These are phyloP conservation scores for Hyphopichia burtonii DNA, from an alignment of 1,139 yeast genomes.

Conservation along the genomic window DNA sequence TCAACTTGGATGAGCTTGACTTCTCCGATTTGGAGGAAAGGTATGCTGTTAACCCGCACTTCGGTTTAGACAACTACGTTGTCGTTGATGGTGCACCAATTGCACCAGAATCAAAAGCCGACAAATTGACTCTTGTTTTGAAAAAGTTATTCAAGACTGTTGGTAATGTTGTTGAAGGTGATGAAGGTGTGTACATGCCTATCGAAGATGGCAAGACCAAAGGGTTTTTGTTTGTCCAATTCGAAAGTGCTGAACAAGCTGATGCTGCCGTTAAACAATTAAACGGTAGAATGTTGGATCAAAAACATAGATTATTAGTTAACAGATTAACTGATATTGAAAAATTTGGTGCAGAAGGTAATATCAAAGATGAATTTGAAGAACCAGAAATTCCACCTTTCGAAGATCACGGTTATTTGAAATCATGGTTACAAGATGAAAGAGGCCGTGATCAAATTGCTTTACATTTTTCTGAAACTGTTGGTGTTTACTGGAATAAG, in stretches of 20 bases:
- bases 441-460: slow-evolving; percentile 89
- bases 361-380: slow-evolving; percentile 58
- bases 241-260: slow-evolving; percentile 65
- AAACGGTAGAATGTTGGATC: slow-evolving; percentile 89
- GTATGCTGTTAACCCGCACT: slow-evolving; percentile 59
- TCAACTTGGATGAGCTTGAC: slow-evolving; percentile 63
- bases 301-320: slow-evolving; percentile 84
- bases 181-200: slow-evolving; percentile 78
- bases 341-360: slow-evolving; percentile 71
- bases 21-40: slow-evolving; percentile 84
- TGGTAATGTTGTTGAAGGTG: slow-evolving; percentile 69
- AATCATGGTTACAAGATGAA: slow-evolving; percentile 88
- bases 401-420: slow-evolving; percentile 76
- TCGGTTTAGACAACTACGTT: slow-evolving; percentile 73
- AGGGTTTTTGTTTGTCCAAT: slow-evolving; percentile 88
- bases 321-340: slow-evolving; percentile 85
- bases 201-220: slow-evolving; percentile 75
- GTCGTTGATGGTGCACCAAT: slow-evolving; percentile 95
- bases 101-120: slow-evolving; percentile 87
- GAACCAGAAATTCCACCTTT: slow-evolving; percentile 74
- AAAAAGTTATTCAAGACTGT: slow-evolving; percentile 69
- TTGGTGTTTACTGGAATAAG: slow-evolving; percentile 88
- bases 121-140: slow-evolving; percentile 81
- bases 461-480: slow-evolving; percentile 75
- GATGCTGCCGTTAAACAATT: slow-evolving; percentile 75